Conservation (phyloP, 2,329 filamentous ascomycete species). For the Microdochium paspali region DNA sequence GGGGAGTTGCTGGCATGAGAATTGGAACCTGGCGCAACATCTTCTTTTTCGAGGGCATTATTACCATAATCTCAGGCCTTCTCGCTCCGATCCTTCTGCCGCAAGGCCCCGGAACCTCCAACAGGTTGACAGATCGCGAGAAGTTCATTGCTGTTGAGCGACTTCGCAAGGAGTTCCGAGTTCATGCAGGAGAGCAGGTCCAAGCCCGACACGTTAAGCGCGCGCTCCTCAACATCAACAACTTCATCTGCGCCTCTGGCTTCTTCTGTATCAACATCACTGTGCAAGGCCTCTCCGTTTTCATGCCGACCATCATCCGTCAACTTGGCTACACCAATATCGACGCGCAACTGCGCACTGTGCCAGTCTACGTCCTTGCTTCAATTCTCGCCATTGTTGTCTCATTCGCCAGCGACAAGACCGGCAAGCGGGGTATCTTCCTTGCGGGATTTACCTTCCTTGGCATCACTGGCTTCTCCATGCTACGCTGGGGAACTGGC, state of each 20-base stretch:
- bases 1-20: slow-evolving; percentile 31
- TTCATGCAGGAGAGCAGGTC: slow-evolving; percentile 34
- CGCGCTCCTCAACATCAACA: slow-evolving; percentile 46
- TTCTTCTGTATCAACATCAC: slow-evolving; percentile 54
- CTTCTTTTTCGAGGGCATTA: slow-evolving; percentile 53
- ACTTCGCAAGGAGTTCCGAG: slow-evolving; percentile 37
- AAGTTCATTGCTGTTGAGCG: slow-evolving; percentile 42
- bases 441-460: slow-evolving; percentile 28
- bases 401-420: slow-evolving; percentile 30
- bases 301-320: slow-evolving; percentile 36
- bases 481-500: slow-evolving; percentile 33
- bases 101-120: slow-evolving; percentile 34
- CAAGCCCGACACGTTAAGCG: slow-evolving; percentile 36
- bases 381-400: slow-evolving; percentile 27
- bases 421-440: slow-evolving; percentile 29
- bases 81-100: slow-evolving; percentile 43
- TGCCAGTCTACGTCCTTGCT: slow-evolving; percentile 32
- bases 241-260: slow-evolving; percentile 46
- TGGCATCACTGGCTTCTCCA: slow-evolving; percentile 39
- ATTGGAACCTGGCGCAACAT: slow-evolving; percentile 49
- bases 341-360: slow-evolving; percentile 31
- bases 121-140: slow-evolving; percentile 42
- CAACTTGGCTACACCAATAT: slow-evolving; percentile 28
- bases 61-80: slow-evolving; percentile 39
- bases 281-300: slow-evolving; percentile 42